Evolutionary conservation across 2,329 filamentous ascomycete species (phyloP), one percentile per base, ranked within the genome.

Genomic region (Neonectria neomacrospora): DNA sequence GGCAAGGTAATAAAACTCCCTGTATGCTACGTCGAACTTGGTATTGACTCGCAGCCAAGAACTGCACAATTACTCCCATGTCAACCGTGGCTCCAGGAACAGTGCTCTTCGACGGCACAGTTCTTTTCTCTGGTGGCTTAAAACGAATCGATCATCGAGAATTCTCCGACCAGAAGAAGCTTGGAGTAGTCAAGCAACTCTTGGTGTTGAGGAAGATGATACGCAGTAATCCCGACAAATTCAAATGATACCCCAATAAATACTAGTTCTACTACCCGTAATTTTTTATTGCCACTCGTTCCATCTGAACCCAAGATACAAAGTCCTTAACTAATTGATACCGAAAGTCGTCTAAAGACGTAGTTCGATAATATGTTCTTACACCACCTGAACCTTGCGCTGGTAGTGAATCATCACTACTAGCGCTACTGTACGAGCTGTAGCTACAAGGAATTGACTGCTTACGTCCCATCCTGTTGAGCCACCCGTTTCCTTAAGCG

Each of bases 21-120:
- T 16, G 30, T 8, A 16, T 9, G 9, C n/a, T 30, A 14, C 22
- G 8, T 26, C 10, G 20, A 9, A 20, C 23, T 20, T 14, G 11
- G 12, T 11, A 16, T 50, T 63, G 22, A 63, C 60, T 23, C n/a
- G 6, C 16, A 23, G 28, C 75, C 48, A 77, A 90, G 83, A 86
- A 93, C 74, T 91, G 90, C 71, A 93, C 90, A 22, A 83, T 94
- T 54, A 90, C 91, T 8, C 85, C 91, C 0, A 82, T 87, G 63
- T 89, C 86, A 23, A 81, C 83, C 26, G 80, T 94, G 44, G 77
- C 79, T 0, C 85, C 88, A 10, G 85, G 86, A 0, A 85, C 88
- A 32, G 78, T 81, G 11, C 73, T 94, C 0, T 86, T 86, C 0
- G 90, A 93, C 63, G 88, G 86, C 74, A 90, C 88, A 0, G 90